These are phyloP conservation scores for Ceratocystiopsis brevicomis DNA, from an alignment of 2,329 filamentous ascomycete genomes.

Conservation along the genomic window DNA sequence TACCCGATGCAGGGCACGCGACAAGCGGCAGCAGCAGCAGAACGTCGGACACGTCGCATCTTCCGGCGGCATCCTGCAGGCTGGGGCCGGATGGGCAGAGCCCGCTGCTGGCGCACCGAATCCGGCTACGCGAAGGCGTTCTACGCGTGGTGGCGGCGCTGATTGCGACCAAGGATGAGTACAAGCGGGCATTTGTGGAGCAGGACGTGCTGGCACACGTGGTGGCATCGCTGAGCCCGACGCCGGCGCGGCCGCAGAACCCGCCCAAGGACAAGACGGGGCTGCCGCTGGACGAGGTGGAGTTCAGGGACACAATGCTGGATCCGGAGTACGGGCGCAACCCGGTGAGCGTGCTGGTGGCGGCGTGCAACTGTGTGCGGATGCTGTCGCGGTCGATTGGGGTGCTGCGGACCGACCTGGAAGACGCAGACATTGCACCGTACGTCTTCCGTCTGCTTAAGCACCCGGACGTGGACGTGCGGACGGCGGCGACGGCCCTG, in stretches of 20 bases:
- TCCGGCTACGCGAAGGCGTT: slow-evolving; percentile 56
- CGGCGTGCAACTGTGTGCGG: slow-evolving; percentile 65
- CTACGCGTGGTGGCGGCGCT: slow-evolving; percentile 69
- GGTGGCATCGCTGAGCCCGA: slow-evolving; percentile 54
- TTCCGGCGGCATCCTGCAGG: slow-evolving; percentile 16
- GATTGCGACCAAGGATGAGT: slow-evolving; percentile 62
- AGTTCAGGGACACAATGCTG: slow-evolving; percentile 10
- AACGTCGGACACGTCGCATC: slow-evolving; percentile 1
- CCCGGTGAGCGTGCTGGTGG: slow-evolving; percentile 57
- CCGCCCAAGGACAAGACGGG: slow-evolving; percentile 20
- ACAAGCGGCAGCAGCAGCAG: neutral
- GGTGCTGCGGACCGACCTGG: slow-evolving; percentile 66
- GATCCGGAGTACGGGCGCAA: slow-evolving; percentile 47
- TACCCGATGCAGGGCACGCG: neutral
- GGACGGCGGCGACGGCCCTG: slow-evolving; percentile 68
- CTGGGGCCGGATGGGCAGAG: slow-evolving; percentile 45
- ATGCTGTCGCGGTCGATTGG: slow-evolving; percentile 72
- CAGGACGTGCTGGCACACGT: slow-evolving; percentile 66
- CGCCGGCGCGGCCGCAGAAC: slow-evolving; percentile 30
- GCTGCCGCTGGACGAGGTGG: slow-evolving; percentile 1
- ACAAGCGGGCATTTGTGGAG: slow-evolving; percentile 65
- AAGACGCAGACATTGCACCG: slow-evolving; percentile 65
- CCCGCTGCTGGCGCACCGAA: slow-evolving; percentile 43
- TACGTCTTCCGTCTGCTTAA: slow-evolving; percentile 60
- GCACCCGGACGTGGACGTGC: slow-evolving; percentile 58